Evolutionary conservation across 805 yeast genomes (phyloP).

Genomic region (Wickerhamomyces strasburgensis): DNA sequence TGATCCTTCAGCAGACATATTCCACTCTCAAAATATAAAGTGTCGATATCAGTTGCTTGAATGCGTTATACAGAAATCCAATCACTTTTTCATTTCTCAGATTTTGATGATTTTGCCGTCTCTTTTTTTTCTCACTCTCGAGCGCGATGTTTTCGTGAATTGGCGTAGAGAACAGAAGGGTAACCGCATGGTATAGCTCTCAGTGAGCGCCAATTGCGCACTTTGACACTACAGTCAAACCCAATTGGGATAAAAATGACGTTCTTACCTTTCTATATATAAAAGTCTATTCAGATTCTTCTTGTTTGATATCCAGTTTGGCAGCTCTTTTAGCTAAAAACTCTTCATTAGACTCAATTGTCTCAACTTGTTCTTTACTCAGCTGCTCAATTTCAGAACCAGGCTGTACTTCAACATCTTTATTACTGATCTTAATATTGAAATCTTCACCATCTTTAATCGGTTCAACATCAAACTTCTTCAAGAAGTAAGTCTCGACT

Average conservation of each 20-base stretch:
- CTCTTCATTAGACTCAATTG: constrained; percentile 32
- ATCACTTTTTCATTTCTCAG: not conserved
- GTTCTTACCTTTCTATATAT: no score
- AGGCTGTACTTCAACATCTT: constrained; percentile 36
- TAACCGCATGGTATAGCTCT: no score
- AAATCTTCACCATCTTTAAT: constrained; percentile 45
- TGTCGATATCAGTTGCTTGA: no score
- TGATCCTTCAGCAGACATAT: constrained; percentile 21
- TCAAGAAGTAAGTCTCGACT: constrained; percentile 72
- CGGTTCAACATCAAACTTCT: constrained; percentile 65
- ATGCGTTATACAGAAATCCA: no score
- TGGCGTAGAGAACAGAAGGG: no score
- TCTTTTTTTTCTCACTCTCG: not conserved
- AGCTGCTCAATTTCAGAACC: constrained; percentile 49
- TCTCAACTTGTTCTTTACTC: constrained; percentile 40
- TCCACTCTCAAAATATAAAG: no score
- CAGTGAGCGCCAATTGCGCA: no score
- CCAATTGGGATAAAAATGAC: no score
- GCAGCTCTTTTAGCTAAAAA: constrained; percentile 25
- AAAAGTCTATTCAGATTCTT: no score
- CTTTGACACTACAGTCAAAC: no score
- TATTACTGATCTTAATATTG: constrained; percentile 23
- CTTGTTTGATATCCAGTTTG: not conserved
- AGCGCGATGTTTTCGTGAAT: no score
- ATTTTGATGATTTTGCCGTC: not conserved